Conservation (phyloP, 345 rosid genomes). For the Eucalyptus cloeziana region DNA sequence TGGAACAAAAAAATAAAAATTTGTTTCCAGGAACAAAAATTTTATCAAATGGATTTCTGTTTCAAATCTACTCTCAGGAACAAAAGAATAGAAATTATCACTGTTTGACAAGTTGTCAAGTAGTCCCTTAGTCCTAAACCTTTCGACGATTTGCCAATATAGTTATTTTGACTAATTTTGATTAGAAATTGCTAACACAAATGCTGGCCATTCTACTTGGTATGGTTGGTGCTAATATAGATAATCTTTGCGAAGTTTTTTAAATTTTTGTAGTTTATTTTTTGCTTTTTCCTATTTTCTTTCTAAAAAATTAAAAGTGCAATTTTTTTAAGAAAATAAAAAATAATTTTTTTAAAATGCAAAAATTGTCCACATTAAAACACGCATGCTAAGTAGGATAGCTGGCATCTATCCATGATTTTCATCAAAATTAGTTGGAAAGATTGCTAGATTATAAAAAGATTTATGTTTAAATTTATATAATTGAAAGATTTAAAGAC, state of each 20-base stretch:
- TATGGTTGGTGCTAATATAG: neutral
- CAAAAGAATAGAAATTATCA: too few relatives aligned
- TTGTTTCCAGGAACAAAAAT: too few relatives aligned
- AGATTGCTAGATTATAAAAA: neutral
- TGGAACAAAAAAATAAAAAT: too few relatives aligned
- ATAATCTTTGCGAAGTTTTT: neutral
- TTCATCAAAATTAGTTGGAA: neutral
- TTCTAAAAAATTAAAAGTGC: too few relatives aligned
- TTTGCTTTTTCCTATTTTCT: too few relatives aligned
- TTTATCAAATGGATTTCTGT: too few relatives aligned
- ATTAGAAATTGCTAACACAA: accelerated
- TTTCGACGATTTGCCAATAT: neutral
- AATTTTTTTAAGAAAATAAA: neutral
- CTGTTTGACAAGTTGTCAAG: too few relatives aligned
- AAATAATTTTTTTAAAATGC: too few relatives aligned
- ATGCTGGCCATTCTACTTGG: accelerated
- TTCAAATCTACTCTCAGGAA: too few relatives aligned
- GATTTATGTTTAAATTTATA: neutral
- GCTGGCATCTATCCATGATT: neutral
- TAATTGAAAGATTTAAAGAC: neutral
- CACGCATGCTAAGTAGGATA: neutral
- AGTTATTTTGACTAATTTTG: neutral
- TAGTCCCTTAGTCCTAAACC: neutral
- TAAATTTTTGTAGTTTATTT: too few relatives aligned
- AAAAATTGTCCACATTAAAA: neutral